These are phyloP conservation scores for Cydonia oblonga DNA, from an alignment of 331 rosid species.

Conservation along the genomic window DNA sequence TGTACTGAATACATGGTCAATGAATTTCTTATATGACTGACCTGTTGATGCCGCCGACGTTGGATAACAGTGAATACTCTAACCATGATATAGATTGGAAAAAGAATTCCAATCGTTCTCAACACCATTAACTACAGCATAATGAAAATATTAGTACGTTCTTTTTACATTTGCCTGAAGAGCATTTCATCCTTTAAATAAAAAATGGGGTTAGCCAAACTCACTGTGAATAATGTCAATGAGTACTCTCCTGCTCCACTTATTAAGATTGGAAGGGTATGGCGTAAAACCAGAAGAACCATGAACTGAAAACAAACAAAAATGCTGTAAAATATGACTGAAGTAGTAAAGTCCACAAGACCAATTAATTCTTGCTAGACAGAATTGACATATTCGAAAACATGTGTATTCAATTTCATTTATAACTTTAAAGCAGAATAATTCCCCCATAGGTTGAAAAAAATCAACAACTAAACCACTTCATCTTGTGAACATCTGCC, in stretches of 20 bases:
- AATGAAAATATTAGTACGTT: neutral
- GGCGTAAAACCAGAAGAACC: constrained; percentile 59
- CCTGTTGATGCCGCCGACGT: constrained; percentile 42
- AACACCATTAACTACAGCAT: constrained; percentile 41
- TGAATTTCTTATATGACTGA: constrained; percentile 9
- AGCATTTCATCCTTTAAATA: neutral
- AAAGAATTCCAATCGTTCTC: constrained; percentile 51
- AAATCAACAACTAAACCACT: neutral
- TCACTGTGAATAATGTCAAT: constrained; percentile 39
- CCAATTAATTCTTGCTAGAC: neutral
- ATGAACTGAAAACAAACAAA: constrained; percentile 44
- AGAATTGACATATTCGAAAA: neutral
- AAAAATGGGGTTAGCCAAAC: neutral
- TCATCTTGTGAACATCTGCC: too few species aligned
- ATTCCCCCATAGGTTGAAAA: neutral
- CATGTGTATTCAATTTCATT: neutral
- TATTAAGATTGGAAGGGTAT: constrained; percentile 51
- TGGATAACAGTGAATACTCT: constrained; percentile 46
- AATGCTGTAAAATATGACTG: neutral
- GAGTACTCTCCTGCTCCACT: constrained; percentile 44
- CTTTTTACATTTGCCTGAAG: neutral
- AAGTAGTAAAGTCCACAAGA: neutral
- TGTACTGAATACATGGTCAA: neutral
- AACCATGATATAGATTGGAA: constrained; percentile 48
- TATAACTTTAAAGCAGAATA: neutral